Conservation (phyloP, 768 basidiomycete genomes). For the Termitomyces sp. region DNA sequence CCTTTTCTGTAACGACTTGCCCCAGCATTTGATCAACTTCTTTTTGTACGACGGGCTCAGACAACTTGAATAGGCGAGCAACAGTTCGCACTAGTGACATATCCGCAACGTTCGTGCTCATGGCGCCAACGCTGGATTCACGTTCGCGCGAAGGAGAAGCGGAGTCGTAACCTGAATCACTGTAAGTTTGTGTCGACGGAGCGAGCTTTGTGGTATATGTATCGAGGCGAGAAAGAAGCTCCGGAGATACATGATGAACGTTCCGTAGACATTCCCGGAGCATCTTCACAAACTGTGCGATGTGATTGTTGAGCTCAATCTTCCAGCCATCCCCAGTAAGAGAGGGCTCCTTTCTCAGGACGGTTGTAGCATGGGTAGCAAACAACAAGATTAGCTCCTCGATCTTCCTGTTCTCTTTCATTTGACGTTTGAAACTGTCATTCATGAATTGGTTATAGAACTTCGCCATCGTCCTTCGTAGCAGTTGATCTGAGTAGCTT, state of each 20-base stretch:
- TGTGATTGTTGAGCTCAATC: slow-evolving; percentile 86
- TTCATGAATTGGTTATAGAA: slow-evolving; percentile 91
- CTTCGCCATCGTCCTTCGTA: slow-evolving; percentile 84
- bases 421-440: slow-evolving; percentile 78
- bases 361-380: slow-evolving; percentile 82
- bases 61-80: slow-evolving; percentile 69
- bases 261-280: slow-evolving; percentile 73
- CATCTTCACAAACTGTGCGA: slow-evolving; percentile 82
- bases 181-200: slow-evolving; percentile 45
- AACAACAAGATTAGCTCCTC: slow-evolving; percentile 97
- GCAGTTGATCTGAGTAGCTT: slow-evolving; percentile 87
- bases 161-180: slow-evolving; percentile 66
- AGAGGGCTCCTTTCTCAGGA: slow-evolving; percentile 86
- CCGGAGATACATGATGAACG: slow-evolving; percentile 75
- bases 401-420: slow-evolving; percentile 96
- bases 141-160: slow-evolving; percentile 54
- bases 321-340: slow-evolving; percentile 90
- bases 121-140: slow-evolving; percentile 39
- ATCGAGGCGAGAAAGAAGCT: slow-evolving; percentile 78
- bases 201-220: slow-evolving; percentile 79
- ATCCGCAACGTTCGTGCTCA: slow-evolving; percentile 52
- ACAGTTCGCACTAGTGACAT: slow-evolving; percentile 76
- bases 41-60: slow-evolving; percentile 58
- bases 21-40: slow-evolving; percentile 68
- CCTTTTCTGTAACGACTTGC: slow-evolving; percentile 73